Evolutionary conservation across 2,329 filamentous ascomycete species (phyloP).

Genomic region (Cladophialophora immunda): DNA sequence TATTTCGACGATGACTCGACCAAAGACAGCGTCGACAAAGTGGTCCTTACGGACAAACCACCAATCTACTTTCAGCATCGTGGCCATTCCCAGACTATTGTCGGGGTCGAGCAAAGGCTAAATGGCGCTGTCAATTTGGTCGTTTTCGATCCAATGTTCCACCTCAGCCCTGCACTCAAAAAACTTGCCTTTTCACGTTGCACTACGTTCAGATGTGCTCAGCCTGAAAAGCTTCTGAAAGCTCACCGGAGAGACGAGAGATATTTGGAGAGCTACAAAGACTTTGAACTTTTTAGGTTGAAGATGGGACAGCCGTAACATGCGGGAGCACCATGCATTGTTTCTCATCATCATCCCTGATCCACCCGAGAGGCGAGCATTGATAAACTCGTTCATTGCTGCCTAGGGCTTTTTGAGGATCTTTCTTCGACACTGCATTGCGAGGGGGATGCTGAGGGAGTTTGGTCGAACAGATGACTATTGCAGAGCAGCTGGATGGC

Average conservation of each 20-base stretch:
- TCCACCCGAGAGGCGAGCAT: not conserved
- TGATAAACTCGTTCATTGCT: conserved; percentile 9
- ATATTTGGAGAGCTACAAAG: conserved; percentile 74
- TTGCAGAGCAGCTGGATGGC: not conserved
- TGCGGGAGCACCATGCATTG: not conserved
- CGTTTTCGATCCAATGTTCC: conserved; percentile 88
- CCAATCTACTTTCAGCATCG: conserved; percentile 92
- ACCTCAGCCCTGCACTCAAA: conserved; percentile 70
- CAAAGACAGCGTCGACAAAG: conserved; percentile 63
- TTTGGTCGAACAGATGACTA: conserved; percentile 9
- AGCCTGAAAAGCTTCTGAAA: conserved; percentile 67
- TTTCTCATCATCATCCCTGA: not conserved
- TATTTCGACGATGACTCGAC: conserved; percentile 71
- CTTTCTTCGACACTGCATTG: conserved; percentile 30
- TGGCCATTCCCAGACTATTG: conserved; percentile 88
- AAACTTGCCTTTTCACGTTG: conserved; percentile 57
- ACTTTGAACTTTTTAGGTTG: conserved; percentile 82
- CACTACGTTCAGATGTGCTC: conserved; percentile 51
- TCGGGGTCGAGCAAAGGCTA: conserved; percentile 77
- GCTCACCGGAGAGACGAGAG: conserved; percentile 75
- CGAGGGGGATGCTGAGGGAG: conserved; percentile 12
- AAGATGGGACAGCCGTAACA: conserved; percentile 1
- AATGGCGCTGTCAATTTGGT: conserved; percentile 73
- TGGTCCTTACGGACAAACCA: conserved; percentile 76
- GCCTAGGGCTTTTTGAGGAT: not conserved